A percentile compares a stretch with the other conserved stretches of the same genome.
Conservation (phyloP, 345 rosid genomes). For the Camelina neglecta region DNA sequence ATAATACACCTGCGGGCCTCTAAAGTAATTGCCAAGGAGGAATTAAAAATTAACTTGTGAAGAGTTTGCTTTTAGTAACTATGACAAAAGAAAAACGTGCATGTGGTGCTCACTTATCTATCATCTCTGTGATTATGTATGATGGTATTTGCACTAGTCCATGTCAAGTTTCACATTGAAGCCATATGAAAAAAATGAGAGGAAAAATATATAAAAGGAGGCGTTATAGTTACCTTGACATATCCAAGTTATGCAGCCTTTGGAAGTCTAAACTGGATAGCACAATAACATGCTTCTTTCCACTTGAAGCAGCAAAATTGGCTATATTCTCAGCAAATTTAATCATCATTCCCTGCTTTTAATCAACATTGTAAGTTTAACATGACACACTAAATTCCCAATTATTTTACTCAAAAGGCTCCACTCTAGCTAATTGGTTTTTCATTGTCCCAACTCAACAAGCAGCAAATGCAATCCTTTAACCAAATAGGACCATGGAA, state of each 20-base stretch:
- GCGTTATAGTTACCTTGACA: slow-evolving; percentile 64
- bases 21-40: slow-evolving; percentile 41
- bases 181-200: neutral
- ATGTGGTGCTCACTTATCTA: slow-evolving; percentile 9
- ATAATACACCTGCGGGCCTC: slow-evolving; percentile 77
- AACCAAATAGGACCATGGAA: neutral
- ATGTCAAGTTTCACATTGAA: neutral
- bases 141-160: slow-evolving; percentile 17
- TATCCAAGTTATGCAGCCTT: slow-evolving; percentile 78
- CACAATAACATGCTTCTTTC: slow-evolving; percentile 71
- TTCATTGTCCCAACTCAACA: slow-evolving; percentile 22
- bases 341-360: slow-evolving; percentile 74
- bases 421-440: slow-evolving; percentile 8
- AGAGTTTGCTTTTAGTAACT: neutral
- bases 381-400: neutral
- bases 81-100: neutral
- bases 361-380: slow-evolving; percentile 23
- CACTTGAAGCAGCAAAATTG: slow-evolving; percentile 72
- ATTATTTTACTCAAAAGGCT: neutral
- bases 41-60: slow-evolving; percentile 13
- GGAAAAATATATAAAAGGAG: slow-evolving; percentile 14
- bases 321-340: slow-evolving; percentile 82
- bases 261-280: slow-evolving; percentile 93
- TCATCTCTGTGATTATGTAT: neutral
- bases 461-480: neutral